These are phyloP conservation scores for Suillus occidentalis DNA, from an alignment of 768 basidiomycete species.

Conservation along the genomic window DNA sequence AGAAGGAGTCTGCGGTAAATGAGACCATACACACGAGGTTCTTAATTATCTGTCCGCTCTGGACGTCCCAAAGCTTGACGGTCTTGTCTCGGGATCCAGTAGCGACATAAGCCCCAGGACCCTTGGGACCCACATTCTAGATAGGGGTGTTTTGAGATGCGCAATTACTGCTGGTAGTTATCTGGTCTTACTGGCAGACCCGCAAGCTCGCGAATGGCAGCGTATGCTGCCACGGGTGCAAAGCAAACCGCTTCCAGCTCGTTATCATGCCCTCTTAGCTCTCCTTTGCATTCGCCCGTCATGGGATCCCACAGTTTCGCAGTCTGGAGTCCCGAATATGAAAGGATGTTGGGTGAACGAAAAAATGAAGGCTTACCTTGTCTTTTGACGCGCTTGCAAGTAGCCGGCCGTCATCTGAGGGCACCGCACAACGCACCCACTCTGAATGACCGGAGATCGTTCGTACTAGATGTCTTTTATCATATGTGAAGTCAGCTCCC, in stretches of 20 bases:
- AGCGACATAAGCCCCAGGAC: constrained; percentile 60
- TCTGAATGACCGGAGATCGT: constrained; percentile 78
- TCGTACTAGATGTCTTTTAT: constrained; percentile 64
- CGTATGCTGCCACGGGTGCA: constrained; percentile 73
- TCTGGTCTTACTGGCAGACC: constrained; percentile 58
- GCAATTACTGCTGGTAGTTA: constrained; percentile 8
- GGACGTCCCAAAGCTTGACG: constrained; percentile 88
- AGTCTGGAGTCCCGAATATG: constrained; percentile 48
- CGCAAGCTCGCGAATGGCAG: constrained; percentile 74
- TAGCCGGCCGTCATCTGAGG: constrained; percentile 70
- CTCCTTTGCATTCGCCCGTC: constrained; percentile 75
- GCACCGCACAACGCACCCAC: constrained; percentile 76
- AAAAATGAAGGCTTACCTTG: constrained; percentile 53
- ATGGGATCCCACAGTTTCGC: constrained; percentile 73
- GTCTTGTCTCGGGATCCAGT: constrained; percentile 91
- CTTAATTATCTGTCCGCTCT: constrained; percentile 77
- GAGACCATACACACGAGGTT: constrained; percentile 54
- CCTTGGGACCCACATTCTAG: constrained; percentile 55
- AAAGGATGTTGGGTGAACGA: background rate
- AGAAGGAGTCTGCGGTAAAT: constrained; percentile 9
- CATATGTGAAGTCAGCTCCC: constrained; percentile 13
- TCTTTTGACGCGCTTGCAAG: constrained; percentile 85
- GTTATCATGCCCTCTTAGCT: constrained; percentile 86
- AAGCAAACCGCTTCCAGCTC: constrained; percentile 82
- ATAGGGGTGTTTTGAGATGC: background rate